Base-by-base conservation (phyloP, 2,329 filamentous ascomycete species). In the Aspergillus ustus region DNA sequence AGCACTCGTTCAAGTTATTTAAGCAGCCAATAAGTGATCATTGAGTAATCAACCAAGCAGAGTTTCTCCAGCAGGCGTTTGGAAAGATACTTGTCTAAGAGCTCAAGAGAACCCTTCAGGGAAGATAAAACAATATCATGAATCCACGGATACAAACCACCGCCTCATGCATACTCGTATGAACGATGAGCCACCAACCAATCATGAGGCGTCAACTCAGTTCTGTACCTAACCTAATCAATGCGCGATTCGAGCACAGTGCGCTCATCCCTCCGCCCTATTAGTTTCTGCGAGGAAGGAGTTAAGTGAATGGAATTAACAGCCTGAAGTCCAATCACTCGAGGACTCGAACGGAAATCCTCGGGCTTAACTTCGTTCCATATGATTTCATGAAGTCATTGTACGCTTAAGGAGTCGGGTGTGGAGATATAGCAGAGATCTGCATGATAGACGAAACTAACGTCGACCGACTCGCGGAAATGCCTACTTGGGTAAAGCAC, bases 341-440 rank as follows among this genome's bases (percentile, higher is more conserved):
- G 34, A 40, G 34, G 34, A 40, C 11, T 13, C 15, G 34, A 40
- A 11, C 34, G 34, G 34, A 40, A 40, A 40, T 40, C 5, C 11
- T 40, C 34, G 34, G 34, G 11, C 34, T 40, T 40, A 17, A 40
- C 34, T 40, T 40, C 13, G 34, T 48, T 56, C 48, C 43, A 22
- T 48, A 19, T 40, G 20, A 19, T 49, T 13, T 20, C 44, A 58
- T 61, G 54, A 61, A 49, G 59, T 61, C 59, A 61, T 61, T 37
- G 22, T 50, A 53, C 50, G 54, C 59, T 43, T 5, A 20, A 17
- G 46, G 34, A 40, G 34, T 15, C 19, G 40, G 53, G 34, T 19
- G 40, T 37, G 53, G 53, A 37, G n/a, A 52, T 49, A 57, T 54
- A 54, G 49, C 59, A 50, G 49, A 53, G 59, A 61, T 61, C 59